phyloP scores from a whole-genome alignment of 345 rosid species.

The Alliaria petiolata region DNA sequence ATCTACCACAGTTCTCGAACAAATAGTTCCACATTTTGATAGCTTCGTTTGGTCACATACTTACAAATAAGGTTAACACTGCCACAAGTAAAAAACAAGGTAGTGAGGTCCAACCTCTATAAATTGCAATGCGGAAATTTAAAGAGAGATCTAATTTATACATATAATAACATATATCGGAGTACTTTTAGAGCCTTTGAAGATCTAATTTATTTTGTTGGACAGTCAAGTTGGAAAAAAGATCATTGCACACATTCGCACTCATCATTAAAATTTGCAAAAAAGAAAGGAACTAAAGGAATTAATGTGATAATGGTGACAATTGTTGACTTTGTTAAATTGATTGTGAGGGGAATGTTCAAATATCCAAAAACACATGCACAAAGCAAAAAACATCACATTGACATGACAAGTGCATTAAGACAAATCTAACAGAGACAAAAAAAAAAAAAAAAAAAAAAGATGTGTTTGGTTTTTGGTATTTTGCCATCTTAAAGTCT shows the following conservation, averaged over 20 bases:
- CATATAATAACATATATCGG: too few species aligned
- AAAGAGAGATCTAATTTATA: too few species aligned
- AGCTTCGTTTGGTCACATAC: too few species aligned
- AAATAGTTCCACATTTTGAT: too few species aligned
- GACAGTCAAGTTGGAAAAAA: neutral
- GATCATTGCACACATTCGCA: neutral
- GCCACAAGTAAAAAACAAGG: too few species aligned
- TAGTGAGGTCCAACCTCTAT: too few species aligned
- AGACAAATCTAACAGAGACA: conserved; percentile 21
- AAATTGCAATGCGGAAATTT: neutral
- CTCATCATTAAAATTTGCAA: neutral
- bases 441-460: neutral
- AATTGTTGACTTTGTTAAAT: conserved; percentile 16
- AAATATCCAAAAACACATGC: conserved; percentile 27
- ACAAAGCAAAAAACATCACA: conserved; percentile 18
- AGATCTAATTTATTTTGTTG: neutral
- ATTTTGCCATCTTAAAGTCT: conserved; percentile 17
- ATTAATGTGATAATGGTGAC: conserved; percentile 2
- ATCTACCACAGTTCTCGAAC: too few species aligned
- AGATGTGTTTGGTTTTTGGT: conserved; percentile 19
- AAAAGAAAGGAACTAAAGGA: neutral
- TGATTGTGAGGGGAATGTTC: conserved; percentile 18
- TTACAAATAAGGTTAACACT: too few species aligned
- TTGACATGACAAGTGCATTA: conserved; percentile 26
- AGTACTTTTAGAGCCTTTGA: neutral